Conservation (phyloP, 1,284 basidiomycete genomes). For the Papiliotrema flavescens region DNA sequence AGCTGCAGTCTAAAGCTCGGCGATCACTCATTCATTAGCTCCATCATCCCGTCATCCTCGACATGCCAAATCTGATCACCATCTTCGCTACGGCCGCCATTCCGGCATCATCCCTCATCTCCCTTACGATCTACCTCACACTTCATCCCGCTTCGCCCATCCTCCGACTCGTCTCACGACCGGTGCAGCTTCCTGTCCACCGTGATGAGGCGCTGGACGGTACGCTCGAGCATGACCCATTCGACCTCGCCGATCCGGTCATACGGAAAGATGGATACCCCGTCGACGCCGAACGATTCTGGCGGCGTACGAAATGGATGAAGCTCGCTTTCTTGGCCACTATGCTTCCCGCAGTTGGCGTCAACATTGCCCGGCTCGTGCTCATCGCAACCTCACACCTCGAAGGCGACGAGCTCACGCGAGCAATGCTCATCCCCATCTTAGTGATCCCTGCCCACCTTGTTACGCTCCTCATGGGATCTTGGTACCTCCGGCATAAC, state of each 20-base stretch:
- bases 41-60: background rate
- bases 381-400: constrained; percentile 26
- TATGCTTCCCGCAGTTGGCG: constrained; percentile 26
- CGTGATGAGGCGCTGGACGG: constrained; percentile 31
- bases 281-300: constrained; percentile 67
- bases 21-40: background rate
- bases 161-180: constrained; percentile 9
- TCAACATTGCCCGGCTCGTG: constrained; percentile 28
- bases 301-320: constrained; percentile 40
- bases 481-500: constrained; percentile 57
- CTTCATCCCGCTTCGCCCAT: constrained; percentile 33
- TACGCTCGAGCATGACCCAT: constrained; percentile 58
- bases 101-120: constrained; percentile 33
- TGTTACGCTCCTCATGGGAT: constrained; percentile 59
- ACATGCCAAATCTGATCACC: constrained; percentile 19
- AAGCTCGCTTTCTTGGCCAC: constrained; percentile 35
- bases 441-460: constrained; percentile 61
- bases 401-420: constrained; percentile 8
- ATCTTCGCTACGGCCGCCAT: constrained; percentile 32
- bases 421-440: constrained; percentile 35
- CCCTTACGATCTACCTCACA: constrained; percentile 37
- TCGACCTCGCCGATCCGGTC: constrained; percentile 68
- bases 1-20: no score
- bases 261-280: constrained; percentile 72
- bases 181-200: constrained; percentile 30